phyloP scores from a whole-genome alignment of 148 eudicot genomes.

The Heliosperma pusillum region DNA sequence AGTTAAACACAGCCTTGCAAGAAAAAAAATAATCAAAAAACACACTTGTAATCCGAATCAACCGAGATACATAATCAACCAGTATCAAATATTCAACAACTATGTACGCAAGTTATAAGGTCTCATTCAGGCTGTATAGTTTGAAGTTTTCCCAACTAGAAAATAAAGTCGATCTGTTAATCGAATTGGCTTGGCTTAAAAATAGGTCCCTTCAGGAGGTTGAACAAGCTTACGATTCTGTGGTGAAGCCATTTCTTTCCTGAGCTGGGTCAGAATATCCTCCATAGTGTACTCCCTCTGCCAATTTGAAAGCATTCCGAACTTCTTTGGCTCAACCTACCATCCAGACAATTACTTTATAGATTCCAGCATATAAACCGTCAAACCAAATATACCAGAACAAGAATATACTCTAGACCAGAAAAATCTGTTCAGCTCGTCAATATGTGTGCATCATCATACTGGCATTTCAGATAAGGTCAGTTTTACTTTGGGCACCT shows the following conservation, averaged over 20 bases:
- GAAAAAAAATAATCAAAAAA: not conserved
- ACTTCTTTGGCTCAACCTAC: conserved; percentile 55
- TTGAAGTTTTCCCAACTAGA: conserved; percentile 17
- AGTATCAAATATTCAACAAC: not conserved
- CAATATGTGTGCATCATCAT: too few species aligned
- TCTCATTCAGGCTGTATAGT: conserved; percentile 13
- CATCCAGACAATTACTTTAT: not conserved
- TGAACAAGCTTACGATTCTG: conserved; percentile 53
- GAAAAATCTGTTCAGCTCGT: too few species aligned
- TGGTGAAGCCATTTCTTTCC: conserved; percentile 49
- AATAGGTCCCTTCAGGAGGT: conserved; percentile 55
- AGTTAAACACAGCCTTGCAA: conserved; percentile 24
- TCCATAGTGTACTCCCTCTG: conserved; percentile 56
- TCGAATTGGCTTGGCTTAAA: conserved; percentile 29
- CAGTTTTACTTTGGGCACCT: too few species aligned
- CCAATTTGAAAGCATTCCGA: conserved; percentile 52
- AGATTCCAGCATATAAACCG: not conserved
- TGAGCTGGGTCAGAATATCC: conserved; percentile 47
- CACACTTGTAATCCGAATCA: conserved; percentile 10
- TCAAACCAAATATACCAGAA: not conserved
- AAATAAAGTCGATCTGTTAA: not conserved
- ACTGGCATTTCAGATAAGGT: too few species aligned
- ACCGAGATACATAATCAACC: conserved; percentile 16
- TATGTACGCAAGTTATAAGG: conserved; percentile 28
- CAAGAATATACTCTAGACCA: not conserved